A percentile compares a stretch with the other conserved stretches of the same genome.
These are phyloP conservation scores for Podila clonocystis DNA, from an alignment of 192 early-diverging fungal species.

Conservation along the genomic window DNA sequence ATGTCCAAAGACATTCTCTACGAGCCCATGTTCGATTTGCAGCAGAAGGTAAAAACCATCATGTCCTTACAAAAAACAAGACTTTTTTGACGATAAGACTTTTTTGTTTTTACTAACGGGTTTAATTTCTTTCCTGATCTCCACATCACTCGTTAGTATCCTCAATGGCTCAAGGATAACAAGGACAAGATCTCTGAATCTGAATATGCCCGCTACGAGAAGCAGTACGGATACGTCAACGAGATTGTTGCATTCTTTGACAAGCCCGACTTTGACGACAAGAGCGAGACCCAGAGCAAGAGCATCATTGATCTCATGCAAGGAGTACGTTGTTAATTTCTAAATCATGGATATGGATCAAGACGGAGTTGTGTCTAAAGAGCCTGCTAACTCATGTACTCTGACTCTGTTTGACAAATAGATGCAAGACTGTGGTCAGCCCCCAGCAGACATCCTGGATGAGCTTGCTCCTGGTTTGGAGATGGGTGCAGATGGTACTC, in stretches of 20 bases:
- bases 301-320: conserved; percentile 93
- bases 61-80: neutral
- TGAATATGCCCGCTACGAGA: conserved; percentile 79
- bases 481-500: conserved; percentile 68
- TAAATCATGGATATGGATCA: neutral
- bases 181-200: conserved; percentile 72
- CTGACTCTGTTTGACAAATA: conserved; percentile 31
- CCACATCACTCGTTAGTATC: conserved; percentile 69
- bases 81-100: neutral
- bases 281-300: conserved; percentile 73
- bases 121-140: neutral
- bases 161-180: conserved; percentile 87
- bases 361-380: neutral
- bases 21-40: conserved; percentile 96
- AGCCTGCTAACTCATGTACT: neutral
- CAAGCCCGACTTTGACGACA: conserved; percentile 70
- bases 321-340: conserved; percentile 62
- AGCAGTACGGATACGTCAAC: conserved; percentile 80
- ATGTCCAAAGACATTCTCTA: conserved; percentile 94
- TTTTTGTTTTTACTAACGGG: conserved; percentile 1
- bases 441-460: conserved; percentile 89
- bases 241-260: conserved; percentile 90
- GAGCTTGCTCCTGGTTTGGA: conserved; percentile 93
- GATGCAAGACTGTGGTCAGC: conserved; percentile 98
- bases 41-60: conserved; percentile 64